Percentiles rank a stretch among this genome's conserved stretches.
Evolutionary conservation across 139 green algal species (phyloP).

Genomic region (Volvox africanus): DNA sequence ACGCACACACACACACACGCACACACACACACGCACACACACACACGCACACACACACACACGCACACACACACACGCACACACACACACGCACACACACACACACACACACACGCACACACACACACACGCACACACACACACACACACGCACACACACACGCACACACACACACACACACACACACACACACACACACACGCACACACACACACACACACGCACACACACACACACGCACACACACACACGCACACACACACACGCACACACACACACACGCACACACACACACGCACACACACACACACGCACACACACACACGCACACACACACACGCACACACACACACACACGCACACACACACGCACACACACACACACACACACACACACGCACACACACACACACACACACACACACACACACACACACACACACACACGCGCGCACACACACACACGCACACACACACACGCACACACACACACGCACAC

Average conservation of each 20-base stretch:
- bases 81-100: not conserved
- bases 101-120: too few species aligned
- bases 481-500: too few species aligned
- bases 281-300: not conserved
- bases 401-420: not conserved
- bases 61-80: not conserved
- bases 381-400: not conserved
- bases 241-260: not conserved
- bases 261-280: too few species aligned
- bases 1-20: not conserved
- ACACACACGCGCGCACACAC: too few species aligned
- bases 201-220: not conserved
- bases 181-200: not conserved
- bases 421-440: not conserved
- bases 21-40: too few species aligned
- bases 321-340: not conserved
- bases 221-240: not conserved
- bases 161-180: too few species aligned
- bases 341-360: not conserved
- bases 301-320: not conserved
- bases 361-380: too few species aligned
- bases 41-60: too few species aligned
- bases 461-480: not conserved
- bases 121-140: too few species aligned
- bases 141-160: too few species aligned